A percentile compares a stretch with the other conserved stretches of the same genome.
phyloP scores from a whole-genome alignment of 441 rosid species.

The Oxalis stricta region DNA sequence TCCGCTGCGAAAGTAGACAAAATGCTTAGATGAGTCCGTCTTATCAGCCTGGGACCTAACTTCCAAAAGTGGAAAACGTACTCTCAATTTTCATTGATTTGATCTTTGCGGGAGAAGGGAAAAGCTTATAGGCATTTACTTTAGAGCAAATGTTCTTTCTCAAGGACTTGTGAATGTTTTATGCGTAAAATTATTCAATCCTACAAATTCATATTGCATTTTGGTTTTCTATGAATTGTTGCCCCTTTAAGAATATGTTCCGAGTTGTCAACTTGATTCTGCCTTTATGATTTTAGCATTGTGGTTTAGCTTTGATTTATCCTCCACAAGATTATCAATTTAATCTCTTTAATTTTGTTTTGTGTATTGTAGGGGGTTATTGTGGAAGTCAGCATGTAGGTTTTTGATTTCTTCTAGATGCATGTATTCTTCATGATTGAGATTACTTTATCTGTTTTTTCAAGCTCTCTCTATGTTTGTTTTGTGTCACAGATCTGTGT shows the following conservation, averaged over 20 bases:
- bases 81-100: constrained; percentile 74
- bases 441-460: constrained; percentile 5
- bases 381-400: constrained; percentile 46
- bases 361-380: constrained; percentile 23
- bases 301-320: neutral
- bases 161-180: constrained; percentile 25
- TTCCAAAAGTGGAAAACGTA: too few species aligned
- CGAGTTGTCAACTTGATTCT: neutral
- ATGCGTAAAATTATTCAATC: too few species aligned
- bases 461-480: too few species aligned
- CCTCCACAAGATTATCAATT: too few species aligned
- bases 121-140: constrained; percentile 72
- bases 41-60: too few species aligned
- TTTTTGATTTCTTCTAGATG: constrained; percentile 64
- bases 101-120: constrained; percentile 64
- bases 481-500: too few species aligned
- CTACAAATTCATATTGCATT: neutral
- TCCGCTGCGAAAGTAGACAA: too few species aligned
- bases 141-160: constrained; percentile 43
- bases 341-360: constrained; percentile 4
- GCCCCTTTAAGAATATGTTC: neutral
- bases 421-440: constrained; percentile 45
- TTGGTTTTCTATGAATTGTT: neutral
- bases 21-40: too few species aligned
- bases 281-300: neutral